phyloP scores from a whole-genome alignment of 2,329 filamentous ascomycete species.

The Botrytis squamosa region DNA sequence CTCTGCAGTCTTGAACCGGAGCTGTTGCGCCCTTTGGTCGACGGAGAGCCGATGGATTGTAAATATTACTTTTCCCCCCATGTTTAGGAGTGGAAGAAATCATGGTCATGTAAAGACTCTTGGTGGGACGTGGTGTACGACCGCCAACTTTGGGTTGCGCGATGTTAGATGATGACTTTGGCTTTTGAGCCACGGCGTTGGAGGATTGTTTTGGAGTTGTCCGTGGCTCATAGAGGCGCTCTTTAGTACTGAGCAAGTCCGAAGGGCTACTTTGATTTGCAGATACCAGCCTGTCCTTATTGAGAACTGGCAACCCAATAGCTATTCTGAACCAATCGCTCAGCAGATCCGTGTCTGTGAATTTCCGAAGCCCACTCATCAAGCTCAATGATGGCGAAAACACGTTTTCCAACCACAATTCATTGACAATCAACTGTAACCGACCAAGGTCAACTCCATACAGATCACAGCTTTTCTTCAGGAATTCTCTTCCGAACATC shows the following conservation, averaged over 20 bases:
- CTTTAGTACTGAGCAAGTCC: neutral
- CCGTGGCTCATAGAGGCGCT: no score
- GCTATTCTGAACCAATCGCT: constrained; percentile 4
- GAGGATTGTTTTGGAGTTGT: no score
- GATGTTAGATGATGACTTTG: neutral
- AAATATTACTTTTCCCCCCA: neutral
- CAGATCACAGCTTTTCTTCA: neutral
- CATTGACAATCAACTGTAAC: neutral
- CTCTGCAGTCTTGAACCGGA: no score
- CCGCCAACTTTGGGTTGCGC: neutral
- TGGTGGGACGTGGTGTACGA: neutral
- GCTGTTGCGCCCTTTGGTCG: neutral
- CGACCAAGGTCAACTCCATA: neutral
- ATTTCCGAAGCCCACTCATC: neutral
- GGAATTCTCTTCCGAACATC: neutral
- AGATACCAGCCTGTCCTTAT: neutral
- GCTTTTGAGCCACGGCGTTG: neutral
- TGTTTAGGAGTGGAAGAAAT: neutral
- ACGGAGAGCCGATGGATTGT: neutral
- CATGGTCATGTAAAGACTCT: neutral
- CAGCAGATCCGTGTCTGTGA: neutral
- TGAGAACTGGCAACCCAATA: neutral
- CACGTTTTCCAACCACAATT: neutral
- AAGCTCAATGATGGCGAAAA: neutral
- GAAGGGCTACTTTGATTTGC: no score